Evolutionary conservation across 441 rosid genomes (phyloP), one percentile per base, ranked within the genome.

Genomic region (Euphorbia corollata): DNA sequence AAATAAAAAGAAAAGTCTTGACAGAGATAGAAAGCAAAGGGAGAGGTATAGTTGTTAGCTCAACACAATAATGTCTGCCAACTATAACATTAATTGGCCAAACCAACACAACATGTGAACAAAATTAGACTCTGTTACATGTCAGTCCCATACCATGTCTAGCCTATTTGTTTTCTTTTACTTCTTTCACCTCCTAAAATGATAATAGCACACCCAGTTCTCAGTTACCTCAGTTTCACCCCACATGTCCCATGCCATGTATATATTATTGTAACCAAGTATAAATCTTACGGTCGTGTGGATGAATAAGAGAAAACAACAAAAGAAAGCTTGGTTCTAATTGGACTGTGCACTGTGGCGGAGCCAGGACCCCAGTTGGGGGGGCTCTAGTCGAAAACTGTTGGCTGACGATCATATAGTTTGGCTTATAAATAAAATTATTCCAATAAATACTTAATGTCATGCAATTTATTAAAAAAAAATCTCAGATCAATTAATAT

Each of bases 61-160:
- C 39, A 63, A 20, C 38, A 53, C 47, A 20, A 30, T 65, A 19
- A 54, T 62, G 23, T 55, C 68, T 56, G 30, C 68, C 63, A 70
- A 24, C 63, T 9, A 18, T 16, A 48, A 3, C 19, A 32, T 36
- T 58, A 45, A 64, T 71, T 62, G 19, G 43, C 11, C 22, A 41
- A 54, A 55, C 41, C 27, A 57, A 70, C 68, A 54, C 16, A 5
- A 23, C 59, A 63, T 67, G 63, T 41, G 55, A 70, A 61, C 67
- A 70, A 41, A 70, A 54, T 24, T 63, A 23, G 55, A 53, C 62
- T 62, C 60, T 38, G 61, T 24, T 22, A 53, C 16, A 8, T 7
- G 22, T 22, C 36, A n/a, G 57, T 30, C 41, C 53, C 27, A 45
- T 41, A 24, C 57, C 32, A 23, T 45, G 38, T 54, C 34, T 55